Percentiles rank a stretch among this genome's conserved stretches.
Evolutionary conservation across 176 grass and related monocot genomes (phyloP).

Genomic region (Zoysia japonica): DNA sequence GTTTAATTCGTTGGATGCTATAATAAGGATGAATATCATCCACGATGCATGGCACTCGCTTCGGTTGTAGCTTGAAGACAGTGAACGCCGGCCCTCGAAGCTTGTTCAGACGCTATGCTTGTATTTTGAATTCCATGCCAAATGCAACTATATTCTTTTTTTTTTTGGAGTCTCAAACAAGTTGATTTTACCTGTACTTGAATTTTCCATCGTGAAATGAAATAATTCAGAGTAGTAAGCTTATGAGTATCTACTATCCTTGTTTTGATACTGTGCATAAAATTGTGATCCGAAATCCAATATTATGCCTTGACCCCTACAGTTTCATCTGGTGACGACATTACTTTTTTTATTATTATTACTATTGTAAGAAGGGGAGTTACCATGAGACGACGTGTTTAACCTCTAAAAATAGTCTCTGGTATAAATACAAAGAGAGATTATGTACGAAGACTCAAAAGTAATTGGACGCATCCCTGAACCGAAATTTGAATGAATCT

Average conservation of each 20-base stretch:
- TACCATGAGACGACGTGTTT: too few species aligned
- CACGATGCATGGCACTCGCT: conserved; percentile 35
- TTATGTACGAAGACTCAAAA: too few species aligned
- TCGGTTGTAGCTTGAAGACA: conserved; percentile 29
- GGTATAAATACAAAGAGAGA: too few species aligned
- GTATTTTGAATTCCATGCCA: neutral
- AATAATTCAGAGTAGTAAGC: neutral
- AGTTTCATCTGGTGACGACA: neutral
- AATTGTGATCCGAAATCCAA: neutral
- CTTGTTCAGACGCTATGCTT: conserved; percentile 11
- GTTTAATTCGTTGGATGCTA: neutral
- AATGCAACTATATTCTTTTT: conserved; percentile 29
- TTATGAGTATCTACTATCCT: neutral
- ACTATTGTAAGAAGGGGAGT: too few species aligned
- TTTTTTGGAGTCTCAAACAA: conserved; percentile 23
- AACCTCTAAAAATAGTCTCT: too few species aligned
- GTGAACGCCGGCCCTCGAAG: conserved; percentile 12
- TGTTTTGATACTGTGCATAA: neutral
- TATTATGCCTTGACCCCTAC: neutral
- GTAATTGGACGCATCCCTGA: too few species aligned
- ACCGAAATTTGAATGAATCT: too few species aligned
- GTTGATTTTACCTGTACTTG: conserved; percentile 28
- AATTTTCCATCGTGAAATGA: conserved; percentile 35
- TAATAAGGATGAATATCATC: conserved; percentile 42
- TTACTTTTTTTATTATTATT: neutral